Base-by-base conservation (phyloP, 768 basidiomycete species). In the Clitopilus hobsonii region DNA sequence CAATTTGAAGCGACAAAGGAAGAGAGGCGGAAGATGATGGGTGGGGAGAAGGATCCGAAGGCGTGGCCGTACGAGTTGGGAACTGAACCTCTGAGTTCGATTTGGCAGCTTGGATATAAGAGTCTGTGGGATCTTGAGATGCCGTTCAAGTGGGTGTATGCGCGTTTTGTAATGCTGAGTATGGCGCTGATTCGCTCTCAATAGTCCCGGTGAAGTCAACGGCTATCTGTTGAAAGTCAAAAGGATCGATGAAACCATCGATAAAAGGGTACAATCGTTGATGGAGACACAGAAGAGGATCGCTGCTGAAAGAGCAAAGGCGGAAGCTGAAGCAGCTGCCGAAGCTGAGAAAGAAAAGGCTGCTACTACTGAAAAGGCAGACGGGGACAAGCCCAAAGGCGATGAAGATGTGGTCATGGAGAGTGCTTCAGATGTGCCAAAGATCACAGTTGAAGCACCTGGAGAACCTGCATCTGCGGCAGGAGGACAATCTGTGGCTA, bases 51-150 rank as follows among this genome's bases (percentile, higher is more conserved):
- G 16, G 71, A n/a, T n/a, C n/a, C n/a, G n/a, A n/a, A 76, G 51
- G 80, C 84, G 22, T 91, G 87, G 85, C 66, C 77, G 48, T 84
- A 85, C 76, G 71, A 67, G 54, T 75, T 83, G 49, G 91, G 91
- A 6, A 86, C 85, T 38, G 81, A 81, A 55, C 74, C 87, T 0
- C 69, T 92, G 64, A 88, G 88, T 2, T 88, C 91, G 57, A 87
- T 91, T 25, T 94, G 91, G 91, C 81, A 84, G 54, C 83, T 88
- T 84, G 90, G 91, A 14, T 91, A 86, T 63, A 73, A 82, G 57
- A 81, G 82, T 49, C 63, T 89, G 53, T 53, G 61, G 8, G 86
- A 91, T 66, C 67, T 91, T 24, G 75, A 87, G 63, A 79, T 74
- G 55, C 83, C 83, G 10, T 86, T 85, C 77, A 80, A 79, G 89